Evolutionary conservation across 179 eudicot genomes (phyloP).

Genomic region (Camellia oleifera): DNA sequence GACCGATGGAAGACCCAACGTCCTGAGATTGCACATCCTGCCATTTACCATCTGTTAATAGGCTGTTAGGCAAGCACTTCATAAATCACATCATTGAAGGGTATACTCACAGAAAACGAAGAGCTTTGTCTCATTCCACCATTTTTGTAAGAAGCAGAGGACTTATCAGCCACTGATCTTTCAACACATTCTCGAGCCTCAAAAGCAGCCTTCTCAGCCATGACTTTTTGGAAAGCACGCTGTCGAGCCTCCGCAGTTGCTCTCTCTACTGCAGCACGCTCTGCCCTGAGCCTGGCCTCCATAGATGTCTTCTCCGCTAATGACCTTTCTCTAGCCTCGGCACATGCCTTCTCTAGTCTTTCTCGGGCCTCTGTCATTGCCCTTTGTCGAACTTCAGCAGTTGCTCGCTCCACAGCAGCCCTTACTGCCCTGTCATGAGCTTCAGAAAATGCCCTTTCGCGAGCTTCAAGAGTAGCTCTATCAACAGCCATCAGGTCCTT

Average conservation of each 20-base stretch:
- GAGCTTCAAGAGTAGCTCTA: slow-evolving; percentile 77
- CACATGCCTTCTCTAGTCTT: slow-evolving; percentile 49
- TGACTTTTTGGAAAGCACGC: slow-evolving; percentile 71
- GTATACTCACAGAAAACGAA: slow-evolving; percentile 35
- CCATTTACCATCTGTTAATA: slow-evolving; percentile 16
- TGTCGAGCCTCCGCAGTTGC: slow-evolving; percentile 79
- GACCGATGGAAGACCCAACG: slow-evolving; percentile 26
- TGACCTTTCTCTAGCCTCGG: slow-evolving; percentile 83
- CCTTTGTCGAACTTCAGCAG: slow-evolving; percentile 42
- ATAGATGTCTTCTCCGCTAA: slow-evolving; percentile 64
- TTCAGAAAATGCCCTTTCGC: slow-evolving; percentile 73
- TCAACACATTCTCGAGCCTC: slow-evolving; percentile 48
- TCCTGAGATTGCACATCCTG: slow-evolving; percentile 28
- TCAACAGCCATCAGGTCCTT: slow-evolving; percentile 67
- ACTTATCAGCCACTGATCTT: slow-evolving; percentile 42
- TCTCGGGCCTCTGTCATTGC: slow-evolving; percentile 43
- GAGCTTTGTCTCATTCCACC: slow-evolving; percentile 35
- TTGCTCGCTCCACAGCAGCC: slow-evolving; percentile 65
- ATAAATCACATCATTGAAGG: slow-evolving; percentile 5
- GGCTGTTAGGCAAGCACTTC: slow-evolving; percentile 1
- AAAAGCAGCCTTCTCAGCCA: slow-evolving; percentile 53
- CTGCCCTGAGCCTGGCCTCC: slow-evolving; percentile 63
- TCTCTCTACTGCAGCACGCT: slow-evolving; percentile 78
- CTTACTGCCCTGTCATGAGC: slow-evolving; percentile 66
- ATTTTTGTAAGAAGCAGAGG: slow-evolving; percentile 21